Percentiles rank a stretch among this genome's conserved stretches.
Evolutionary conservation across 352 stramenopile species (phyloP).

Genomic region (Hyphochytrium catenoides): DNA sequence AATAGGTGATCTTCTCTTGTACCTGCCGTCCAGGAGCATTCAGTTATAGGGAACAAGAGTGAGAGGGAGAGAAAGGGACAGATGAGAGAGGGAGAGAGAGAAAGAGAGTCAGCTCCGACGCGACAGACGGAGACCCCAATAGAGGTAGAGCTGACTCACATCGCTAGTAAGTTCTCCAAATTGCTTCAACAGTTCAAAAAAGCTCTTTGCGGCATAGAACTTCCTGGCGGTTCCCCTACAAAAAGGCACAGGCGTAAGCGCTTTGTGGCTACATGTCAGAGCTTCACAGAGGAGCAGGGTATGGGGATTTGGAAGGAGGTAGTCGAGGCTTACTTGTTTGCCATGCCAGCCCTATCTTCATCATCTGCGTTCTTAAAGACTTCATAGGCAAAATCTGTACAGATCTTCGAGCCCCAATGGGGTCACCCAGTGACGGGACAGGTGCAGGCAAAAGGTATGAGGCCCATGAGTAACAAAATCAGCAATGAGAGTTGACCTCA

Average conservation of each 20-base stretch:
- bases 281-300: neutral
- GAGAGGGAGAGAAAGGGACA: too few species aligned
- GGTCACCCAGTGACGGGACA: neutral
- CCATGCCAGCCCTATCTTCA: conserved; percentile 65
- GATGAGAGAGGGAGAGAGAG: neutral
- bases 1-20: conserved; percentile 69
- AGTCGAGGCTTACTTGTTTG: conserved; percentile 60
- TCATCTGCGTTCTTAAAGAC: conserved; percentile 82
- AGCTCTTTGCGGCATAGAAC: conserved; percentile 85
- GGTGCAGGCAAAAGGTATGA: neutral
- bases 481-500: too few species aligned
- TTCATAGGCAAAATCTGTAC: conserved; percentile 60
- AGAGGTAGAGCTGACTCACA: conserved; percentile 11
- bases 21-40: too few species aligned
- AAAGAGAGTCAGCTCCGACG: neutral
- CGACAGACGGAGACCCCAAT: neutral
- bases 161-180: conserved; percentile 66
- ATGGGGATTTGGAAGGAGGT: too few species aligned
- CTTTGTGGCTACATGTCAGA: neutral
- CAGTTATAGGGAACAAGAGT: too few species aligned
- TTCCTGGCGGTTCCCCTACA: conserved; percentile 67
- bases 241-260: conserved; percentile 3
- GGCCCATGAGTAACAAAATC: too few species aligned
- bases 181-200: conserved; percentile 89
- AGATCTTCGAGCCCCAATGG: conserved; percentile 15